Conservation (phyloP, 164 flowering plant genomes). For the Magnolia kwangsiensis region DNA sequence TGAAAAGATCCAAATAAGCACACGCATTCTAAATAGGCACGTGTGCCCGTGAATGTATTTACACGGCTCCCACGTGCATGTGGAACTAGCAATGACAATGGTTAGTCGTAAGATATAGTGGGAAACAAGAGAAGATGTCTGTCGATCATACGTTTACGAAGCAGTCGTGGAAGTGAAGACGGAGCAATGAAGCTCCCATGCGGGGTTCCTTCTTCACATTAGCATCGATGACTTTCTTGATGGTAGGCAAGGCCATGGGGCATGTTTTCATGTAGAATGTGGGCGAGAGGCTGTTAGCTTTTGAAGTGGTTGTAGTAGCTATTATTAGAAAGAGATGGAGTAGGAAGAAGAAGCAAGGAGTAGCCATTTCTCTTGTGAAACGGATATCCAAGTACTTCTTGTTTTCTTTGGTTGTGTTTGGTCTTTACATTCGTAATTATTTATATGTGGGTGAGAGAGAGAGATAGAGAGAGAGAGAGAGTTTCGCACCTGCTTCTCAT, state of each 20-base stretch:
- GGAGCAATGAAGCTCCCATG: conserved; percentile 47
- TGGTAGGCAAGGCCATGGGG: conserved; percentile 36
- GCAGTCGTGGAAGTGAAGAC: conserved; percentile 45
- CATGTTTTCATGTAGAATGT: conserved; percentile 26
- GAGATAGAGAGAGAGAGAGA: too few relatives aligned
- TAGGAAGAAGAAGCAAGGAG: background rate
- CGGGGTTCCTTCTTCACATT: conserved; percentile 32
- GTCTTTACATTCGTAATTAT: too few relatives aligned
- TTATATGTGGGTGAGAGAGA: too few relatives aligned
- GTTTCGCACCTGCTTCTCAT: too few relatives aligned
- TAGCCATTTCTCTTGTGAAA: background rate
- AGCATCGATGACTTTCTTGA: conserved; percentile 19
- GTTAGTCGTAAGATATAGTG: too few relatives aligned
- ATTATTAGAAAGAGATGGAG: conserved; percentile 3
- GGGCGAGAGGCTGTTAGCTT: conserved; percentile 22
- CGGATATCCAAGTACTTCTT: too few relatives aligned
- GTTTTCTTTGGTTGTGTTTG: too few relatives aligned
- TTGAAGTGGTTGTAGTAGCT: conserved; percentile 10
- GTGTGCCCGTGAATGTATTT: too few relatives aligned
- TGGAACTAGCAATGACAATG: too few relatives aligned
- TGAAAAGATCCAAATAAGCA: too few relatives aligned
- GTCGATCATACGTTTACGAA: conserved; percentile 30
- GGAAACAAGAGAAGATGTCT: background rate
- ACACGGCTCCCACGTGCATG: too few relatives aligned
- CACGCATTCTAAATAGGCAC: too few relatives aligned